Percentiles rank a stretch among this genome's conserved stretches.
phyloP scores from a whole-genome alignment of 2,329 filamentous ascomycete genomes.

The Pseudohalonectria lignicola region DNA sequence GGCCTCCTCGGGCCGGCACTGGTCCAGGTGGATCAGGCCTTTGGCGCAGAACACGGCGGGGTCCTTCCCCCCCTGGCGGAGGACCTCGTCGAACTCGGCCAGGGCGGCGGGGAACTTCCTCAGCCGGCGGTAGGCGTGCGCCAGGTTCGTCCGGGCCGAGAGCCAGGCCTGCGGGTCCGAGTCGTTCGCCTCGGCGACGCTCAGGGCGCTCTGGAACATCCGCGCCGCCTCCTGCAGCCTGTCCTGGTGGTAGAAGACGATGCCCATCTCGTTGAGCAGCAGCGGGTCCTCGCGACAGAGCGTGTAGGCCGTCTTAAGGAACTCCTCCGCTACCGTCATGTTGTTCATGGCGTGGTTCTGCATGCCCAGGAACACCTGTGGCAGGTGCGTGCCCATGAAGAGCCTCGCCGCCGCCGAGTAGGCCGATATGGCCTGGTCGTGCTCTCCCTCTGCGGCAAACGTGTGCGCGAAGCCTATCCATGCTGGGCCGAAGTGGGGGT shows the following conservation, averaged over 20 bases:
- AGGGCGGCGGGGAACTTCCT: conserved; percentile 62
- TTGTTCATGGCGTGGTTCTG: conserved; percentile 96
- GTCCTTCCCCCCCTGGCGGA: conserved; percentile 72
- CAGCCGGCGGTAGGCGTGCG: conserved; percentile 71
- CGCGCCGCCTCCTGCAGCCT: conserved; percentile 63
- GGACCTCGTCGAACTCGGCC: conserved; percentile 74
- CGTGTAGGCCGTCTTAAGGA: conserved; percentile 78
- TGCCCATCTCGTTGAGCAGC: conserved; percentile 88
- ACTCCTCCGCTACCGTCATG: conserved; percentile 86
- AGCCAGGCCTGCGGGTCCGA: conserved; percentile 76
- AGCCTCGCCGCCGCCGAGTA: conserved; percentile 91
- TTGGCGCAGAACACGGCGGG: conserved; percentile 71
- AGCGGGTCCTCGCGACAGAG: conserved; percentile 79
- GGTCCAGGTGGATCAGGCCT: conserved; percentile 72
- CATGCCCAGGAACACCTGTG: conserved; percentile 95
- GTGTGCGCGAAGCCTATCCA: conserved; percentile 99
- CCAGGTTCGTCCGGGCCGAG: conserved; percentile 77
- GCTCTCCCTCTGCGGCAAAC: conserved; percentile 92
- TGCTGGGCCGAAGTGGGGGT: conserved; percentile 90
- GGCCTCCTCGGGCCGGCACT: conserved; percentile 64
- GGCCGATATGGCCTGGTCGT: conserved; percentile 95
- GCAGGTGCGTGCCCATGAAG: conserved; percentile 94
- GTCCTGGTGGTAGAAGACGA: conserved; percentile 91
- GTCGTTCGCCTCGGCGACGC: conserved; percentile 68
- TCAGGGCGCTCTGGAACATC: conserved; percentile 68